Percentiles rank a stretch among this genome's conserved stretches.
Conservation (phyloP, 345 rosid species). For the Hirschfeldia incana region DNA sequence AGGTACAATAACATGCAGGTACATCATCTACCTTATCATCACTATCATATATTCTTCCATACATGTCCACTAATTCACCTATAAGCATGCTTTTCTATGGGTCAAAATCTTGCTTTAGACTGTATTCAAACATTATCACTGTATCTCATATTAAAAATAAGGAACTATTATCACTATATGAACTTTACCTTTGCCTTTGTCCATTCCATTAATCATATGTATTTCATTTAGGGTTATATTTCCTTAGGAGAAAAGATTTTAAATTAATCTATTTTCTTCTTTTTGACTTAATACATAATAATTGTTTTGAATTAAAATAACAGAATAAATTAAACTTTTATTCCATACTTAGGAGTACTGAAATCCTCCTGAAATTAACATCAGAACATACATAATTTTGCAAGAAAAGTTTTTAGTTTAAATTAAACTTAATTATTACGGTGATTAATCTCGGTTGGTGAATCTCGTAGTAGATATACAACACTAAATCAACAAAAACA, state of each 20-base stretch:
- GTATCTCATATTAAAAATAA: background rate
- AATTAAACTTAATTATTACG: conserved; percentile 1
- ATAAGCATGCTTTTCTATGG: background rate
- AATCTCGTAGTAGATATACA: conserved; percentile 16
- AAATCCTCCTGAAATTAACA: background rate
- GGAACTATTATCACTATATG: background rate
- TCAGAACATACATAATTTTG: background rate
- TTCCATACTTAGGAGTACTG: background rate
- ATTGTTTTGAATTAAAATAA: background rate
- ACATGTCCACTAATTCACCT: background rate
- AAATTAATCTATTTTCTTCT: no score
- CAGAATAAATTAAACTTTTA: background rate
- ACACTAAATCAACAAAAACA: conserved; percentile 17
- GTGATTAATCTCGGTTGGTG: conserved; percentile 32
- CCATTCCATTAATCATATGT: conserved; percentile 11
- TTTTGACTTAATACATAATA: background rate
- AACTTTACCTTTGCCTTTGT: conserved; percentile 39
- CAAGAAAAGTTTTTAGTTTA: background rate
- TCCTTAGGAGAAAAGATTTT: background rate
- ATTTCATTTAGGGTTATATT: conserved; percentile 1
- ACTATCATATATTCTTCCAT: background rate
- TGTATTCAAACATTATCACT: background rate
- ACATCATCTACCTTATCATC: conserved; percentile 10
- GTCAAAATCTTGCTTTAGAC: background rate
- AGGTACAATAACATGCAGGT: conserved; percentile 99